These are phyloP conservation scores for Protomyces pachydermus DNA, from an alignment of 1,139 yeast species.

Conservation along the genomic window DNA sequence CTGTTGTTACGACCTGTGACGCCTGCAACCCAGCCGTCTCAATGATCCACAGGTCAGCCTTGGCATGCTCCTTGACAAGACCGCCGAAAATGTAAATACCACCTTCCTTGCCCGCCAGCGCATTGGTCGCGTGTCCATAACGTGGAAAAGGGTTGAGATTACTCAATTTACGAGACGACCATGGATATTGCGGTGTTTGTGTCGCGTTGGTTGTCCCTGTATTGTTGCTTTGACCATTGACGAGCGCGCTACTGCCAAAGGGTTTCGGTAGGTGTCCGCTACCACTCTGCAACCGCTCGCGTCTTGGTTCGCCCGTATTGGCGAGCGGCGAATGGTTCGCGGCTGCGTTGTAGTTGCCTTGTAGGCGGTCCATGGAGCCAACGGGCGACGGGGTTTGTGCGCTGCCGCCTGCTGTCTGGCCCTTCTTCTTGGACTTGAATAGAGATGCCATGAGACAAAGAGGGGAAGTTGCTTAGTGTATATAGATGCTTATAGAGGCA, in stretches of 20 bases:
- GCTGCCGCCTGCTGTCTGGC: background rate
- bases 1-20: slow-evolving; percentile 60
- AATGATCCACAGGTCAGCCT: slow-evolving; percentile 85
- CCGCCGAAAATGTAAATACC: slow-evolving; percentile 93
- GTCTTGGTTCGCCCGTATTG: background rate
- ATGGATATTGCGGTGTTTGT: slow-evolving; percentile 15
- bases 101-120: slow-evolving; percentile 60
- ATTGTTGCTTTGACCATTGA: background rate
- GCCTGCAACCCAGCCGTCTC: slow-evolving; percentile 45
- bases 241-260: background rate
- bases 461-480: no score
- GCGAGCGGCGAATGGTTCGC: background rate
- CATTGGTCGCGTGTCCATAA: slow-evolving; percentile 78
- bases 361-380: background rate
- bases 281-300: background rate
- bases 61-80: slow-evolving; percentile 81
- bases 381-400: background rate
- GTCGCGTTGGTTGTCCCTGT: background rate
- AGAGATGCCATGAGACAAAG: background rate
- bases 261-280: background rate
- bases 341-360: background rate
- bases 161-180: slow-evolving; percentile 11
- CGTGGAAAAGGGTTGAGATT: slow-evolving; percentile 68
- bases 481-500: no score
- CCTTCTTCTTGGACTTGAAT: background rate